phyloP scores from a whole-genome alignment of 371 early-diverging fungal genomes.

The Mortierella sp. region DNA sequence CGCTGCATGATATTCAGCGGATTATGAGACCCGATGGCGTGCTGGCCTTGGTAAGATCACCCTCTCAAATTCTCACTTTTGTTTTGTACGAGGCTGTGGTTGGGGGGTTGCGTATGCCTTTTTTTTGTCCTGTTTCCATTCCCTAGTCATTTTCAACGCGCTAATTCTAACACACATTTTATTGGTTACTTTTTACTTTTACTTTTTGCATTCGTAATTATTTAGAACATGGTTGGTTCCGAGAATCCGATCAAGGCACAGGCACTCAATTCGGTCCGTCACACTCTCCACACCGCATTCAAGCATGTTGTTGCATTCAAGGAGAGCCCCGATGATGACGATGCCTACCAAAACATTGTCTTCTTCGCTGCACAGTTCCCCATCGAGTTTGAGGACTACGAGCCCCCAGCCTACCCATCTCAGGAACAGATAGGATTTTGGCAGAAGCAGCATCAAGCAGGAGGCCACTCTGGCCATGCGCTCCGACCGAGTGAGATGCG shows the following conservation, averaged over 20 bases:
- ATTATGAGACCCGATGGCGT: constrained; percentile 83
- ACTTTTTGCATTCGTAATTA: not conserved
- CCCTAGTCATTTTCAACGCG: not conserved
- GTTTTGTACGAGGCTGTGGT: not conserved
- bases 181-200: not conserved
- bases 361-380: constrained; percentile 78
- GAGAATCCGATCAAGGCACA: constrained; percentile 57
- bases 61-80: not conserved
- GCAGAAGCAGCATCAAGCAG: constrained; percentile 10
- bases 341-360: constrained; percentile 59
- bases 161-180: not conserved
- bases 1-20: constrained; percentile 68
- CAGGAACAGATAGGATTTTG: constrained; percentile 41
- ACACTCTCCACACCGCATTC: constrained; percentile 70
- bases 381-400: constrained; percentile 62
- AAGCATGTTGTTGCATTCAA: constrained; percentile 68
- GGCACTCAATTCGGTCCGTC: constrained; percentile 64
- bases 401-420: constrained; percentile 33
- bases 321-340: constrained; percentile 58
- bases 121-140: not conserved
- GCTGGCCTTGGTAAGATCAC: constrained; percentile 72
- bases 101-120: constrained; percentile 9
- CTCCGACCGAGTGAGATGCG: constrained; percentile 53
- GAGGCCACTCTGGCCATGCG: constrained; percentile 42
- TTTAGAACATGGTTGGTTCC: constrained; percentile 75